These are phyloP conservation scores for Pseudozyma pruni DNA, from an alignment of 1,284 basidiomycete genomes.

Conservation along the genomic window DNA sequence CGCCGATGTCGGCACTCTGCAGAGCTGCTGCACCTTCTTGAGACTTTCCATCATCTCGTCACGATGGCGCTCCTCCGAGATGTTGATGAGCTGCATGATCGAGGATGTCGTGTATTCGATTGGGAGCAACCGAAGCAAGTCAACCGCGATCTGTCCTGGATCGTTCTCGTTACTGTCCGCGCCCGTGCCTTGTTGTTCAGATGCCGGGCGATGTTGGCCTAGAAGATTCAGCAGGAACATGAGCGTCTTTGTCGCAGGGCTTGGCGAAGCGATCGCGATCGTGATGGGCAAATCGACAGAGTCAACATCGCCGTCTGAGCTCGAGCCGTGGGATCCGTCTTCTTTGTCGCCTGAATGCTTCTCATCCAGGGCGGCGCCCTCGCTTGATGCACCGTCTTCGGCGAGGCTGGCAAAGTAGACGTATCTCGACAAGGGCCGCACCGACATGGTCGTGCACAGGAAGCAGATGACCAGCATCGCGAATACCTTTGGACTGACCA, in stretches of 20 bases:
- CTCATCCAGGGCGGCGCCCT: neutral
- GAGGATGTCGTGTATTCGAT: slow-evolving; percentile 45
- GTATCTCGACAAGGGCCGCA: slow-evolving; percentile 39
- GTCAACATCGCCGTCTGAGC: neutral
- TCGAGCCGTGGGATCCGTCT: neutral
- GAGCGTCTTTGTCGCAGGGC: slow-evolving; percentile 42
- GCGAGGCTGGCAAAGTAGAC: slow-evolving; percentile 39
- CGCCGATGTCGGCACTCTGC: slow-evolving; percentile 31
- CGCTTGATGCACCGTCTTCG: slow-evolving; percentile 5
- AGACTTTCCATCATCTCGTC: slow-evolving; percentile 51
- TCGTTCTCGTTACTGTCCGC: neutral
- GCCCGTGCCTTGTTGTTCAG: neutral
- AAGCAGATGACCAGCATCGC: slow-evolving; percentile 54
- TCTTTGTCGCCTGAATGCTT: slow-evolving; percentile 6
- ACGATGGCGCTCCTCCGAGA: slow-evolving; percentile 40
- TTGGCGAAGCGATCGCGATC: slow-evolving; percentile 46
- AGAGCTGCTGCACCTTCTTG: slow-evolving; percentile 32
- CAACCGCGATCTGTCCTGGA: slow-evolving; percentile 34
- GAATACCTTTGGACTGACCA: slow-evolving; percentile 44
- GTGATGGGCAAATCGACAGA: slow-evolving; percentile 40
- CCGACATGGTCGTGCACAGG: slow-evolving; percentile 47
- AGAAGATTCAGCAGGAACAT: slow-evolving; percentile 41
- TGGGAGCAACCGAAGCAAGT: slow-evolving; percentile 44
- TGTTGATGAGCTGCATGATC: slow-evolving; percentile 49
- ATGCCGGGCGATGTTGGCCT: slow-evolving; percentile 12